A percentile compares a stretch with the other conserved stretches of the same genome.
These are phyloP conservation scores for Fraxinus sp. DNA, from an alignment of 305 asterid genomes.

Conservation along the genomic window DNA sequence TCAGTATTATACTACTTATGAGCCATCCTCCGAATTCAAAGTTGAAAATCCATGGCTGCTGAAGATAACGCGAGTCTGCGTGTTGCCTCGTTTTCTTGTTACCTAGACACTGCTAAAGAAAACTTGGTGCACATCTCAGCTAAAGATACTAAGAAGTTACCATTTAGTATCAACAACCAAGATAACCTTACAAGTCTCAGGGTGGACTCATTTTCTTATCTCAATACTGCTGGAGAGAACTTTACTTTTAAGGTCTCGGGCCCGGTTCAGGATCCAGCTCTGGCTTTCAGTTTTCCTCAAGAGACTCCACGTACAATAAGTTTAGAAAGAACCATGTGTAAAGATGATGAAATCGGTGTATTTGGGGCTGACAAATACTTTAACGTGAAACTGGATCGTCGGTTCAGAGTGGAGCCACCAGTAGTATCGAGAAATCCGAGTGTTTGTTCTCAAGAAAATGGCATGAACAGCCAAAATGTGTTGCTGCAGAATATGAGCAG, in stretches of 20 bases:
- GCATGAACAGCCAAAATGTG: slow-evolving; percentile 52
- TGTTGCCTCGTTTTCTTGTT: slow-evolving; percentile 75
- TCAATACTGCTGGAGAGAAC: slow-evolving; percentile 33
- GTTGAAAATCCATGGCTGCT: slow-evolving; percentile 41
- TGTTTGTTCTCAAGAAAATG: slow-evolving; percentile 45
- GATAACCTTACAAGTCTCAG: slow-evolving; percentile 24
- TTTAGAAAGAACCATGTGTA: slow-evolving; percentile 27
- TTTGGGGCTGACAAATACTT: slow-evolving; percentile 82
- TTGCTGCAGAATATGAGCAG: slow-evolving; percentile 26
- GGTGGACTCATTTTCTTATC: slow-evolving; percentile 37
- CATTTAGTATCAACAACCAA: slow-evolving; percentile 25
- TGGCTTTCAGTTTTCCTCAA: slow-evolving; percentile 38
- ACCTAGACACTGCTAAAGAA: slow-evolving; percentile 61
- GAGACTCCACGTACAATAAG: slow-evolving; percentile 13
- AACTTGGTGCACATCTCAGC: slow-evolving; percentile 38
- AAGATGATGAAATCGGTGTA: slow-evolving; percentile 60
- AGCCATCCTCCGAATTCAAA: not conserved
- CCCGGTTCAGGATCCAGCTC: slow-evolving; percentile 43
- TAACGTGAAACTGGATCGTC: slow-evolving; percentile 59
- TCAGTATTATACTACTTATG: not conserved
- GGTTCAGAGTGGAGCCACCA: slow-evolving; percentile 13
- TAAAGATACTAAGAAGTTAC: slow-evolving; percentile 34
- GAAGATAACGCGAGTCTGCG: slow-evolving; percentile 50
- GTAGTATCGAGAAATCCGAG: slow-evolving; percentile 38
- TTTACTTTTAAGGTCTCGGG: slow-evolving; percentile 40